Base-by-base conservation (phyloP, 192 early-diverging fungal species). In the Linnemannia schmuckeri region DNA sequence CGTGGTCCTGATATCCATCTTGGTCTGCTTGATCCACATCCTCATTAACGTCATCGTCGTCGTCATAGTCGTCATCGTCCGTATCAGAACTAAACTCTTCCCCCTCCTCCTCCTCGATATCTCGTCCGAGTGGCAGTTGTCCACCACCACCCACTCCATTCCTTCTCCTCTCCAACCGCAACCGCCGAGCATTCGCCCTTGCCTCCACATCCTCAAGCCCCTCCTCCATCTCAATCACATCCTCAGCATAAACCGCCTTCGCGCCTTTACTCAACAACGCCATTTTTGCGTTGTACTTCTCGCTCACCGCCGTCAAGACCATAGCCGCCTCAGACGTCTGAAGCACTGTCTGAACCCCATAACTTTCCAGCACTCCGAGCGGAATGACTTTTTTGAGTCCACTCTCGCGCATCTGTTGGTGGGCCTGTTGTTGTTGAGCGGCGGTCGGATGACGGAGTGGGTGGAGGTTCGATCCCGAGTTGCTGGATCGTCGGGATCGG, bases 141-240 rank as follows among this genome's bases (percentile, higher is more conserved):
- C 71, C 54, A 3, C 41, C 9, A 6, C 61, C 27, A 35, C 61
- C 24, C 27, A 33, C 55, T n/a, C 74, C 6, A 5, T 57, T 78
- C 8, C 72, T 63, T 72, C 61, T 55, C 18, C 77, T 40, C 41
- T 63, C 35, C 55, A 80, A 40, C 10, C 68, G 66, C 66, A 74
- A 68, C 69, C 61, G 49, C 5, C 75, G 72, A 18, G 70, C 75
- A 46, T 74, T 55, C 6, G 42, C 69, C 41, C 84, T 68, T 0
- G 70, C 78, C 27, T 44, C 75, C 4, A 30, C n/a, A 69, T 74
- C 61, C 44, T 86, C 79, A 4, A 86, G 47, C 1, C 79, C 84
- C 22, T 86, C 79, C 69, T 86, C 84, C 84, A 86, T 81, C 70
- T 80, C 79, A 24, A 81, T 75, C 41, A 81, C 79, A 74, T 86